Conservation (phyloP, 2,329 filamentous ascomycete species). For the Shiraia sp. region DNA sequence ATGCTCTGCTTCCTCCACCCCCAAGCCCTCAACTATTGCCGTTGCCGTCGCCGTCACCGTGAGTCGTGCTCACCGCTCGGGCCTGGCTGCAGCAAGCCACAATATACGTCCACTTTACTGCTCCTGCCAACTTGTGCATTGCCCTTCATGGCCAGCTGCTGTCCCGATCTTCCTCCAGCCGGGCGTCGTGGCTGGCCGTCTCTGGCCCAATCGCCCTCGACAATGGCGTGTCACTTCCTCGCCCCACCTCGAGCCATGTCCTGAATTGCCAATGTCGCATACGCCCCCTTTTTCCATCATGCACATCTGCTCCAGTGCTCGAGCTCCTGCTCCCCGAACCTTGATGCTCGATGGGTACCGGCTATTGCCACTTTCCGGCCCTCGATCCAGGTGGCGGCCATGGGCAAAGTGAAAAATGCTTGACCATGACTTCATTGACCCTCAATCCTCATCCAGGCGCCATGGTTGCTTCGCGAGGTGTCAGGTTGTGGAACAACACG, state of each 20-base stretch:
- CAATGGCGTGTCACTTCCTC: neutral
- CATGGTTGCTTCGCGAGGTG: neutral
- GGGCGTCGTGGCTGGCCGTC: slow-evolving; percentile 4
- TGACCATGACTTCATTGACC: slow-evolving; percentile 15
- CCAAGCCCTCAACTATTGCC: neutral
- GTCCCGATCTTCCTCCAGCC: neutral
- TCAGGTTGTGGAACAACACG: slow-evolving; percentile 3
- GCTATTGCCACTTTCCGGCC: slow-evolving; percentile 12
- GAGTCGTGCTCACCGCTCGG: slow-evolving; percentile 7
- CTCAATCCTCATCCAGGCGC: slow-evolving; percentile 1
- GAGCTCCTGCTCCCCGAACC: slow-evolving; percentile 11
- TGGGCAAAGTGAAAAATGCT: slow-evolving; percentile 6
- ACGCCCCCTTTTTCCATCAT: slow-evolving; percentile 1
- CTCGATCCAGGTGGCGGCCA: slow-evolving; percentile 14
- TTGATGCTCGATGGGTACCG: slow-evolving; percentile 17
- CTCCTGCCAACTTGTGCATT: no score
- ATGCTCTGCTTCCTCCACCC: no score
- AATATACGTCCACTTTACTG: slow-evolving; percentile 9
- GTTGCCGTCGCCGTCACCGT: slow-evolving; percentile 1
- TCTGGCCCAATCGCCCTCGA: slow-evolving; percentile 4
- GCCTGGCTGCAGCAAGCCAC: slow-evolving; percentile 10
- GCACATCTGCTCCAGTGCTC: slow-evolving; percentile 4
- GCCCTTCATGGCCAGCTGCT: neutral
- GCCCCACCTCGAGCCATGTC: neutral
- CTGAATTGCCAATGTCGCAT: neutral